Conservation (phyloP, 2,329 filamentous ascomycete species). For the Fusarium graminum region DNA sequence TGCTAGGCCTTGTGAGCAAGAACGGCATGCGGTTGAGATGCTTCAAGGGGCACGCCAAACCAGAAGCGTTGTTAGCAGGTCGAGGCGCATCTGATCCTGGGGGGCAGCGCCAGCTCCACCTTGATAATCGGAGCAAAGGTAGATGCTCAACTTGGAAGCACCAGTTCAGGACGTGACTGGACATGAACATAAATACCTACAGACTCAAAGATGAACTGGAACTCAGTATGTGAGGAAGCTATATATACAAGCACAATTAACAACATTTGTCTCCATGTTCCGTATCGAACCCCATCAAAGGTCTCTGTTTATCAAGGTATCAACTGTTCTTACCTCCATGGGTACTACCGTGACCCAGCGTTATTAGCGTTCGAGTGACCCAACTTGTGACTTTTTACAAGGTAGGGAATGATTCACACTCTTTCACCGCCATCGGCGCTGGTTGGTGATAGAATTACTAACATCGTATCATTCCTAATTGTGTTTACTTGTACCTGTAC, state of each 20-base stretch:
- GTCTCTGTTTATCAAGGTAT: too few species aligned
- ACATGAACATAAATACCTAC: too few species aligned
- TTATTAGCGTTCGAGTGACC: constrained; percentile 12
- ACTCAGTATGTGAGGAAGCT: too few species aligned
- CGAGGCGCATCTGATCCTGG: constrained; percentile 19
- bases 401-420: constrained; percentile 43
- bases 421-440: constrained; percentile 49
- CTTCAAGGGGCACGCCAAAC: constrained; percentile 30
- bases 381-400: neutral
- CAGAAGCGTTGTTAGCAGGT: constrained; percentile 35
- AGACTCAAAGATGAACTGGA: too few species aligned
- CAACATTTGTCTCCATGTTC: neutral
- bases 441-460: constrained; percentile 34
- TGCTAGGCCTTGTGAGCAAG: constrained; percentile 31
- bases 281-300: neutral
- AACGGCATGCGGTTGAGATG: constrained; percentile 17
- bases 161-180: neutral
- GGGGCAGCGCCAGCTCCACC: constrained; percentile 29
- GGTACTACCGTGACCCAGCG: neutral
- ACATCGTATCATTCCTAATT: constrained; percentile 42
- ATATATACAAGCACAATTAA: neutral
- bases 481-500: constrained; percentile 8
- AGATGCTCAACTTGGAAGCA: neutral
- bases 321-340: too few species aligned
- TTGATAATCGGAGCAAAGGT: neutral